phyloP scores from a whole-genome alignment of 805 yeast genomes.

The Schizosaccharomyces osmophilus region DNA sequence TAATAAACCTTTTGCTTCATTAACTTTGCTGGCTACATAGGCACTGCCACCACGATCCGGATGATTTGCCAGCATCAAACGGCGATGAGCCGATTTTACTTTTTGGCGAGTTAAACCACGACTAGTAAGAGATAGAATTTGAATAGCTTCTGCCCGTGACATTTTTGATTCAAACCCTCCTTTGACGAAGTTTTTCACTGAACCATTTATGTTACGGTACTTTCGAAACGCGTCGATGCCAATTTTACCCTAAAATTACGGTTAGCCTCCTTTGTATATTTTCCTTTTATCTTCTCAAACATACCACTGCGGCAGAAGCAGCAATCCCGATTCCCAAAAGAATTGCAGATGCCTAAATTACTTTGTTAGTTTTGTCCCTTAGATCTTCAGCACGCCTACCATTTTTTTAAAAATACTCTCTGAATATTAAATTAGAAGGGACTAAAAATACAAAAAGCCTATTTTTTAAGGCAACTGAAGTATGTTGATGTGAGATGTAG shows the following conservation, averaged over 20 bases:
- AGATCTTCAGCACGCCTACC: neutral
- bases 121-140: constrained; percentile 12
- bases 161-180: constrained; percentile 77
- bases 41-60: constrained; percentile 81
- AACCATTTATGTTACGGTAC: constrained; percentile 2
- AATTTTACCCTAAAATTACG: neutral
- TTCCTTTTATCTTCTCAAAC: neutral
- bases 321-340: neutral
- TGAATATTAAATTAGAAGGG: neutral
- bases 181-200: constrained; percentile 33
- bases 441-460: too few relatives aligned
- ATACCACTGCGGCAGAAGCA: neutral
- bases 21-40: constrained; percentile 57
- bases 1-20: constrained; percentile 60
- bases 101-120: constrained; percentile 16
- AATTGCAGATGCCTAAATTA: neutral
- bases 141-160: constrained; percentile 10
- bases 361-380: neutral
- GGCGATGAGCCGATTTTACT: constrained; percentile 47
- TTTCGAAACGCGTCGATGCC: neutral
- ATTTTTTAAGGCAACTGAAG: too few relatives aligned
- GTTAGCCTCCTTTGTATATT: too few relatives aligned
- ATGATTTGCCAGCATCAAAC: constrained; percentile 57
- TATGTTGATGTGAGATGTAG: too few relatives aligned
- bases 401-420: neutral